Conservation (phyloP, 2,329 filamentous ascomycete species). For the Stenocarpella maydis region DNA sequence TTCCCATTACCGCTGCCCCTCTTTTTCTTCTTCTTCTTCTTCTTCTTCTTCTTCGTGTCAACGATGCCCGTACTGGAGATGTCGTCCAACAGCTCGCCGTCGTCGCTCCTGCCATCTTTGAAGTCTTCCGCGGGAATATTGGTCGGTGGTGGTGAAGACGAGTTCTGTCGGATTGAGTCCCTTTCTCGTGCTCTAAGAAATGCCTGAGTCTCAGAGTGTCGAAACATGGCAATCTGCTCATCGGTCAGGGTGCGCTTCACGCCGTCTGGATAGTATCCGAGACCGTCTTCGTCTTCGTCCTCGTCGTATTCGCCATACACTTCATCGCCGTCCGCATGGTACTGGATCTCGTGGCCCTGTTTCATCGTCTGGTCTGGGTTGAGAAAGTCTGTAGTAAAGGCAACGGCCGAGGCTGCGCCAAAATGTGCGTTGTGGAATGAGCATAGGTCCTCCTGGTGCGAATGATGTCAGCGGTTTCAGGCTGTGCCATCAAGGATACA, state of each 20-base stretch:
- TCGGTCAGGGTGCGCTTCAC: conserved; percentile 90
- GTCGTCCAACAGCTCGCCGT: conserved; percentile 39
- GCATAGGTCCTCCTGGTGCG: conserved; percentile 63
- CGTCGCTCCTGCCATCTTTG: conserved; percentile 34
- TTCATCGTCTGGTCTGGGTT: conserved; percentile 41
- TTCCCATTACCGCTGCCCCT: conserved; percentile 49
- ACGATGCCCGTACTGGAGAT: conserved; percentile 39
- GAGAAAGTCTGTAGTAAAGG: conserved; percentile 58
- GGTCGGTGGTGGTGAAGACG: conserved; percentile 6
- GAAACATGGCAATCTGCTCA: conserved; percentile 88
- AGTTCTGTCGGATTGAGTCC: conserved; percentile 35
- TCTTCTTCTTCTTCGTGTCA: conserved; percentile 46
- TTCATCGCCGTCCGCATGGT: conserved; percentile 45
- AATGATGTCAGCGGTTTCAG: conserved; percentile 32
- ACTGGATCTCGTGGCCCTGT: conserved; percentile 38
- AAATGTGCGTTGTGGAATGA: conserved; percentile 70
- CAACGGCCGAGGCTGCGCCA: conserved; percentile 52
- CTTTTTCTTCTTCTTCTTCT: conserved; percentile 42
- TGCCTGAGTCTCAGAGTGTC: conserved; percentile 84
- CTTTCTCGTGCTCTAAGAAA: conserved; percentile 64
- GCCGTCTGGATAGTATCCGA: conserved; percentile 89
- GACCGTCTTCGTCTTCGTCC: conserved; percentile 61
- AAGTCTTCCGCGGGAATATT: background rate
- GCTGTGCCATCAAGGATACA: background rate
- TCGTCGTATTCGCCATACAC: conserved; percentile 50